Evolutionary conservation across 2,329 filamentous ascomycete genomes (phyloP).

Genomic region (Fusarium zealandicum): DNA sequence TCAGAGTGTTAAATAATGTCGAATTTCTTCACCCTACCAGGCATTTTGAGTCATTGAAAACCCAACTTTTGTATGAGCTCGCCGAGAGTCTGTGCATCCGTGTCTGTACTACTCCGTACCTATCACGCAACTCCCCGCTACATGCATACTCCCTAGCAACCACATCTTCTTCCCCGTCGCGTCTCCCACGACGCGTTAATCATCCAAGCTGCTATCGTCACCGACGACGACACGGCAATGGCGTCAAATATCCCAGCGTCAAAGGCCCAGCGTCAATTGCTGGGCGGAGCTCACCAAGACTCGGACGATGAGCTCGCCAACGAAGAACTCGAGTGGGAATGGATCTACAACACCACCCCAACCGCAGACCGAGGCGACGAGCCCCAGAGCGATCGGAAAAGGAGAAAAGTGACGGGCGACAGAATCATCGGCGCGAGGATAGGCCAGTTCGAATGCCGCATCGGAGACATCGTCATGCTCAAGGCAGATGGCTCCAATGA

Average conservation of each 20-base stretch:
- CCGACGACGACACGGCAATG: slow-evolving; percentile 34
- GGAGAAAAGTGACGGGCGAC: slow-evolving; percentile 46
- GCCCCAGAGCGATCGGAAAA: slow-evolving; percentile 45
- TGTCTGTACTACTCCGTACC: too few species aligned
- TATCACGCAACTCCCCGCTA: slow-evolving; percentile 22
- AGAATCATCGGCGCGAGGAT: slow-evolving; percentile 82
- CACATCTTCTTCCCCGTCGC: slow-evolving; percentile 33
- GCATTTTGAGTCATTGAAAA: too few species aligned
- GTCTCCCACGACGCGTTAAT: slow-evolving; percentile 44
- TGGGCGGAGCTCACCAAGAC: slow-evolving; percentile 58
- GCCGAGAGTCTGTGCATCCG: too few species aligned
- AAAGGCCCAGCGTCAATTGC: slow-evolving; percentile 28
- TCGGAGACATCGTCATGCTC: slow-evolving; percentile 86
- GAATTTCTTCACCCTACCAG: too few species aligned
- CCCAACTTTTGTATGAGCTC: too few species aligned
- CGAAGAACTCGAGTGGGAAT: slow-evolving; percentile 79
- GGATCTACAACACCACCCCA: slow-evolving; percentile 65
- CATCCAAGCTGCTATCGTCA: slow-evolving; percentile 5
- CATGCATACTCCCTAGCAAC: slow-evolving; percentile 36
- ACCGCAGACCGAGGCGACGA: slow-evolving; percentile 45
- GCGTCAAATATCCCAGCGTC: slow-evolving; percentile 30
- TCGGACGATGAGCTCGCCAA: slow-evolving; percentile 86
- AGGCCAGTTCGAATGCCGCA: slow-evolving; percentile 78
- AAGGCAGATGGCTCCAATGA: slow-evolving; percentile 88
- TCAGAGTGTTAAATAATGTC: too few species aligned